Conservation (phyloP, 441 rosid genomes). For the Omphalea diandra region DNA sequence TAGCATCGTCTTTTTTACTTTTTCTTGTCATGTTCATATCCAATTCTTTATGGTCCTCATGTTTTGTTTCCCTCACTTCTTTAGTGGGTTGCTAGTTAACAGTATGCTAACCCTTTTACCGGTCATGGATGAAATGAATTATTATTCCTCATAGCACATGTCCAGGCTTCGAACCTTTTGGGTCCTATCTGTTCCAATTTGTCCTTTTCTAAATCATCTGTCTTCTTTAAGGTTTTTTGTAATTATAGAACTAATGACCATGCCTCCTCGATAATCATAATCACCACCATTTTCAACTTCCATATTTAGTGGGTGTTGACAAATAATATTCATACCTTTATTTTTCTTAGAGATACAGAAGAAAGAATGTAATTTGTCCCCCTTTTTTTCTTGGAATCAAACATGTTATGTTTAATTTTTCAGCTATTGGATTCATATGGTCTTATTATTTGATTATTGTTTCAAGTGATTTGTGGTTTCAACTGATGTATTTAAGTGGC, state of each 20-base stretch:
- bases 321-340: constrained; percentile 11
- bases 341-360: constrained; percentile 9
- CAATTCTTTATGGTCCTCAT: constrained; percentile 27
- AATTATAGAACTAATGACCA: constrained; percentile 22
- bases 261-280: constrained; percentile 14
- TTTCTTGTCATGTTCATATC: constrained; percentile 24
- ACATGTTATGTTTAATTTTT: background rate
- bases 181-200: constrained; percentile 23
- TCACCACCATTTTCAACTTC: constrained; percentile 16
- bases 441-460: constrained; percentile 12
- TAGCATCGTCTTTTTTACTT: constrained; percentile 1
- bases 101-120: constrained; percentile 20
- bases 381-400: constrained; percentile 15
- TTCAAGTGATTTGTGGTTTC: constrained; percentile 10
- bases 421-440: background rate
- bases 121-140: constrained; percentile 31
- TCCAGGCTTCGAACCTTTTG: constrained; percentile 27
- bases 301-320: constrained; percentile 13
- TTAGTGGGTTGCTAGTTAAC: constrained; percentile 32
- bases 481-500: constrained; percentile 4
- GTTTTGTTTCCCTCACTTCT: constrained; percentile 21
- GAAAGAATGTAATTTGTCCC: constrained; percentile 14
- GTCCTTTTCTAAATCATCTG: constrained; percentile 11
- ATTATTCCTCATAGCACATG: constrained; percentile 40
- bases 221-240: constrained; percentile 13